Base-by-base conservation (phyloP, 1,139 yeast genomes). In the Meyerozyma athensensis region DNA sequence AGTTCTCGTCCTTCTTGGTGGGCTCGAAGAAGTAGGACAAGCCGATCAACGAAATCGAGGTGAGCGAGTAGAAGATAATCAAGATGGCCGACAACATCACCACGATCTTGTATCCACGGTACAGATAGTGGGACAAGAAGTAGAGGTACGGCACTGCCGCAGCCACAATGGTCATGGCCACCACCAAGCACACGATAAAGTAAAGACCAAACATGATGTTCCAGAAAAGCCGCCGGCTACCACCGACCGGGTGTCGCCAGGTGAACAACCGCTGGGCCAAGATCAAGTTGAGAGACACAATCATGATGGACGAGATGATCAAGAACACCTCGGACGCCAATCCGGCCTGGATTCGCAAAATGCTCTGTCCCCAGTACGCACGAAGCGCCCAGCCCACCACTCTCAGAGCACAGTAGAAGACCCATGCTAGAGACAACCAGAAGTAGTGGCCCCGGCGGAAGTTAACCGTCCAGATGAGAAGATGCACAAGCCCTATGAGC, bases 201-300 rank as follows among this genome's bases (percentile, higher is more conserved):
- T 85, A 84, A 26, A 77, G 50, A 1, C 56, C 38, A 34, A 72
- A 53, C 84, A 84, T 80, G 31, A 65, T 41, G 12, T 48, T 45
- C 78, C 83, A 78, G 52, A 82, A 80, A 34, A 71, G 50, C 39
- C 56, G 62, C 34, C 76, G 58, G 17, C 79, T 69, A 39, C 92
- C 94, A 21, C 84, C 77, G 35, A 79, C 83, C 3, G 95, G 94
- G 53, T 85, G 94, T 53, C 86, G 68, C 87, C 92, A 82, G 7
- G 90, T 82, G 61, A 83, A 84, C 33, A 84, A 68, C 48, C 95
- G 72, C 56, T 84, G 92, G 4, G 89, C 89, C 43, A 85, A 63
- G 33, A 82, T 73, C 58, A 83, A 71, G 52, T 81, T 80, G 46
- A 77, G 64, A 1, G 82, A 71, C 17, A 78, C 76, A 31, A 81